Evolutionary conservation across 1,284 basidiomycete species (phyloP), one percentile per base, ranked within the genome.

Genomic region (Wolfiporia cocos): DNA sequence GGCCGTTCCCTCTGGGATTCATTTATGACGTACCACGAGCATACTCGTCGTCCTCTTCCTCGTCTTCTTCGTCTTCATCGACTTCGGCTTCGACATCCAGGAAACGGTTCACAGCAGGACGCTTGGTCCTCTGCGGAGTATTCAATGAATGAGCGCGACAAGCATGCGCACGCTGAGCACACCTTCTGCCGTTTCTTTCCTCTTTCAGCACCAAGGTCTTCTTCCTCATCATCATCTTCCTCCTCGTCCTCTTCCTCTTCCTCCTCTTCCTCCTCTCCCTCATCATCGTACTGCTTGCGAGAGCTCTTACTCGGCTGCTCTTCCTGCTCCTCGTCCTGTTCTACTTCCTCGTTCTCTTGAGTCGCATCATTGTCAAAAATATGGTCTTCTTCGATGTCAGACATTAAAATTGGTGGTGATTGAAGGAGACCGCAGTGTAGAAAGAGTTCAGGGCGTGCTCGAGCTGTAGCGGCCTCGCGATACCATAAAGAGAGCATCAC

Each of bases 81-180:
- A 92, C 90, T 57, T 93, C 92, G 48, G 92, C 94, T 67, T 96
- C 91, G 48, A 94, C 78, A 81, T 98, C 94, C 56, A 97, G 72
- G 82, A 93, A 98, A 52, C 86, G 84, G 59, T 82, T 89, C 24
- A 80, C 75, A 15, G 70, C 68, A 47, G 69, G 67, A 37, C 75
- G 73, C 59, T 76, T 81, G 56, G 83, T 81, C 45, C 79, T 79
- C 50, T 75, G 75, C 77, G 23, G 11, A 22, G 18, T 32, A 3
- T 82, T 48, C 23, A 48, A 29, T 15, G 28, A 42, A 35, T 49
- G 24, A 49, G 28, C 31, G 17, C 40, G 48, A 41, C 11, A 37
- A n/a, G 43, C 30, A 34, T 17, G 5, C 32, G 11, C 7, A 26
- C 12, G n/a, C n/a, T n/a, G n/a, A n/a, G 52, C 62, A 33, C 39